These are phyloP conservation scores for Bondarzewia mesenterica DNA, from an alignment of 1,284 basidiomycete species.

Conservation along the genomic window DNA sequence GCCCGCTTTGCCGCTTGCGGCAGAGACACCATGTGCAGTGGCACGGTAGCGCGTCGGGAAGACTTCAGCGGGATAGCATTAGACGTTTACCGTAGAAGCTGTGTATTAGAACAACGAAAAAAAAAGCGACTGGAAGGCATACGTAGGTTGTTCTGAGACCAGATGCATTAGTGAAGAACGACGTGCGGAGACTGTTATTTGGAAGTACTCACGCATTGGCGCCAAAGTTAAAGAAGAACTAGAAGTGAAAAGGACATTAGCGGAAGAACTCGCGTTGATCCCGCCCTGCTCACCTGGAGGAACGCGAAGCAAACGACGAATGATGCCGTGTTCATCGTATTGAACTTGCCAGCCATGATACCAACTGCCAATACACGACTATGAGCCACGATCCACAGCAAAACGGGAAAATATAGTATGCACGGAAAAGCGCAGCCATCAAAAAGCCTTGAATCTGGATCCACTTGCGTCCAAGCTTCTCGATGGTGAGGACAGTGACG, in stretches of 20 bases:
- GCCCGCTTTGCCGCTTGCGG: constrained; percentile 41
- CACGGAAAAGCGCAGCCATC: constrained; percentile 60
- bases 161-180: constrained; percentile 3
- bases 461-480: constrained; percentile 63
- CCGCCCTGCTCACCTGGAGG: constrained; percentile 30
- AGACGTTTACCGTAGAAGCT: constrained; percentile 15
- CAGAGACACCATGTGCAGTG: constrained; percentile 59
- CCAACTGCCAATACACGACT: constrained; percentile 32
- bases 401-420: constrained; percentile 17
- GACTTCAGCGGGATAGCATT: constrained; percentile 75
- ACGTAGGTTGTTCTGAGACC: constrained; percentile 46
- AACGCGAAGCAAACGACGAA: constrained; percentile 71
- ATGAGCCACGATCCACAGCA: neutral
- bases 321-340: constrained; percentile 47
- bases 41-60: constrained; percentile 83
- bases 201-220: constrained; percentile 62
- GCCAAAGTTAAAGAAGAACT: constrained; percentile 80
- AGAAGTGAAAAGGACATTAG: constrained; percentile 1
- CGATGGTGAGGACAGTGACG: constrained; percentile 59
- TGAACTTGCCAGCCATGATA: constrained; percentile 61
- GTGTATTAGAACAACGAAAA: neutral
- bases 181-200: neutral
- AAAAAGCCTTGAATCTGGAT: constrained; percentile 79
- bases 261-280: neutral
- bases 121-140: constrained; percentile 16